These are phyloP conservation scores for Eutrema salsugineum DNA, from an alignment of 441 rosid genomes.

Conservation along the genomic window DNA sequence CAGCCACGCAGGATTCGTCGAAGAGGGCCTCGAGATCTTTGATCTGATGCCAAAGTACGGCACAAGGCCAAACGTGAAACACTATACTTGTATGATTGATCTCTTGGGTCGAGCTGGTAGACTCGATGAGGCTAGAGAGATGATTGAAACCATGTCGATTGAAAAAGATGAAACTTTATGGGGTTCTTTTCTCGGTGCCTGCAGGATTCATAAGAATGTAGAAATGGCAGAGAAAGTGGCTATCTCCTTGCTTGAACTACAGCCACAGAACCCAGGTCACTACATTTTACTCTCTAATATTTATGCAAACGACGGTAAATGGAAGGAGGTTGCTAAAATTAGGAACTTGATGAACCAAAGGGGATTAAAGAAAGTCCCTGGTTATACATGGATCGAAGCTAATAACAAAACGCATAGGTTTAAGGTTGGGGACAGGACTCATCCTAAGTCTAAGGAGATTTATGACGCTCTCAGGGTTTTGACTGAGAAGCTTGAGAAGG, in stretches of 20 bases:
- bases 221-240: conserved; percentile 52
- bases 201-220: conserved; percentile 45
- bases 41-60: conserved; percentile 35
- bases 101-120: conserved; percentile 55
- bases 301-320: conserved; percentile 51
- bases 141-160: conserved; percentile 40
- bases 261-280: conserved; percentile 44
- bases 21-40: conserved; percentile 43
- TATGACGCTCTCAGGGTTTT: conserved; percentile 31
- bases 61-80: conserved; percentile 47
- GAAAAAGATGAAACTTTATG: conserved; percentile 49
- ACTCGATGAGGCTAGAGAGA: conserved; percentile 39
- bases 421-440: conserved; percentile 40
- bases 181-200: conserved; percentile 53
- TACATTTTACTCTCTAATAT: conserved; percentile 54
- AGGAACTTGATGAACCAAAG: conserved; percentile 43
- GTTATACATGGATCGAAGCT: conserved; percentile 54
- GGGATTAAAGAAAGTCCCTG: conserved; percentile 45
- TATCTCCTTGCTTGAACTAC: conserved; percentile 40
- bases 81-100: conserved; percentile 51
- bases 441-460: conserved; percentile 42
- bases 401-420: conserved; percentile 37
- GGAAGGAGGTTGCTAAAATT: conserved; percentile 43
- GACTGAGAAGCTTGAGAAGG: conserved; percentile 39
- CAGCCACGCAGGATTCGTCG: conserved; percentile 48